These are phyloP conservation scores for Curvularia lunata DNA, from an alignment of 2,329 filamentous ascomycete species.

Conservation along the genomic window DNA sequence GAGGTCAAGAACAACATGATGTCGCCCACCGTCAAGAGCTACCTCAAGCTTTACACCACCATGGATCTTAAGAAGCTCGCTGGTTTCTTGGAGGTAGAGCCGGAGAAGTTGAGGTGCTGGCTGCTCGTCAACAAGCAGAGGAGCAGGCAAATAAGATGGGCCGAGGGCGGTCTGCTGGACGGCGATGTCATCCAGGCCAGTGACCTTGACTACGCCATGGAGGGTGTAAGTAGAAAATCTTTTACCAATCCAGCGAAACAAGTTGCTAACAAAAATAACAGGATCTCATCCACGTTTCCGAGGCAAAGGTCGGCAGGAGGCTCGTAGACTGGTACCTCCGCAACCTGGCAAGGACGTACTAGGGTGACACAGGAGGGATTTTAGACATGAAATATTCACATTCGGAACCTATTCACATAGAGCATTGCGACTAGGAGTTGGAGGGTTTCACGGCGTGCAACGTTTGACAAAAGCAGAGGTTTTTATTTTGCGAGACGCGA, in stretches of 20 bases:
- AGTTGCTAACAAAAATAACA: constrained; percentile 48
- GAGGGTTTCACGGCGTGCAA: constrained; percentile 35
- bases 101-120: constrained; percentile 94
- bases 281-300: constrained; percentile 98
- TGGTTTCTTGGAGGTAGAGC: constrained; percentile 93
- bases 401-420: constrained; percentile 28
- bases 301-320: constrained; percentile 96
- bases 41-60: constrained; percentile 98
- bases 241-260: not conserved
- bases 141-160: constrained; percentile 94
- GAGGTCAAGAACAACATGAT: constrained; percentile 99
- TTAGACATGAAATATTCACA: constrained; percentile 12
- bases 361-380: constrained; percentile 40
- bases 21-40: constrained; percentile 96
- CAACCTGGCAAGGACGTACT: constrained; percentile 95
- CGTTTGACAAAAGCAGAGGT: constrained; percentile 33
- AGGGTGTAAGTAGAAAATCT: constrained; percentile 71
- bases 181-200: constrained; percentile 92
- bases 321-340: constrained; percentile 99
- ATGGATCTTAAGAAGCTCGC: constrained; percentile 99
- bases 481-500: constrained; percentile 26
- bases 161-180: constrained; percentile 85
- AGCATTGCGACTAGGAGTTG: constrained; percentile 48
- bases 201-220: constrained; percentile 96
- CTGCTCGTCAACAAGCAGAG: constrained; percentile 98